Base-by-base conservation (phyloP, 2,329 filamentous ascomycete species). In the Rhinocladiella mackenziei region DNA sequence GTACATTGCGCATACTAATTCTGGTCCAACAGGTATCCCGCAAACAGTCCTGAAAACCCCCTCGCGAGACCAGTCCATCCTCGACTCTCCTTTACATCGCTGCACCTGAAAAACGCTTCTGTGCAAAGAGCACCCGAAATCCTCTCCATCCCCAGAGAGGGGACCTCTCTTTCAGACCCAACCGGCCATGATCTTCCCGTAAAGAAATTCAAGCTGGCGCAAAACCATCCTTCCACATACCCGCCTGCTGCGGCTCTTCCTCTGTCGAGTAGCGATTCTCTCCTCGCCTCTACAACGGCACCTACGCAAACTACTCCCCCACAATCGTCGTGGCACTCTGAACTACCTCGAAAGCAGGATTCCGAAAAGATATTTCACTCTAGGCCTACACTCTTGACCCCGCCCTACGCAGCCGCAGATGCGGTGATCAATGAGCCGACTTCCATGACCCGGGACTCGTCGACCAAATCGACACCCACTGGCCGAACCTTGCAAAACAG, bases 391-490 rank as follows among this genome's bases (percentile, higher is more conserved):
- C 45, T 53, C 4, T 36, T 51, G 20, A 55, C 54, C 9, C 50
- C 54, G 20, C 53, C 54, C 1, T 53, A 54, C 34, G 39, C 39
- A 15, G 39, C 20, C 13, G 36, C 55, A 43, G 51, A 56, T 56
- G 53, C 46, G 17, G 38, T 33, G 11, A 26, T 25, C 28, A 39
- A 43, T 22, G 39, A 51, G 9, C 40, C 38, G n/a, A 22, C 29
- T 38, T 44, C 45, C 26, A 53, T 56, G 51, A 48, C 45, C 29
- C 44, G 44, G 43, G 49, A 43, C 23, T 43, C 40, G 30, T 56
- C 55, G 45, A 48, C 39, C 14, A 50, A 55, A 39, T 51, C 54
- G 42, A 53, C 51, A 31, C 46, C 53, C 33, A 48, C 50, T n/a
- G 45, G 51, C 19, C 46, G 45, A 30, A 50, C 48, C 20, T 31